Evolutionary conservation across 2,329 filamentous ascomycete genomes (phyloP), one percentile per base, ranked within the genome.

Genomic region (Claviceps africana): DNA sequence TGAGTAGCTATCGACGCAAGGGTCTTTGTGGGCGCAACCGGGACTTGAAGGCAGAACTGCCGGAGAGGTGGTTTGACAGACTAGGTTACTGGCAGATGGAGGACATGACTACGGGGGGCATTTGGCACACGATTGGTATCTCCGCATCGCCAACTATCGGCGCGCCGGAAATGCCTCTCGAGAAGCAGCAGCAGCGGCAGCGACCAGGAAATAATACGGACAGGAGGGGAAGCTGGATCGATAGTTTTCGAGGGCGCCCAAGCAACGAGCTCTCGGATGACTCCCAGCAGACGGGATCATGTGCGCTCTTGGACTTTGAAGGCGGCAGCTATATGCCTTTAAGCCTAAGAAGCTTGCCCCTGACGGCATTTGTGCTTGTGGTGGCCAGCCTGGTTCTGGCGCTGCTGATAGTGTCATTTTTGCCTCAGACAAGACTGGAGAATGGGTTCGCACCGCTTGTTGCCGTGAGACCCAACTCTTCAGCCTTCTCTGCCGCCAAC

Each of bases 71-170:
- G 56, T 71, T 77, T 5, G 82, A 91, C 59, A 77, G 85, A 45
- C 75, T 96, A n/a, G 88, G 90, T 7, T 94, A 94, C 67, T 96
- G 90, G 88, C 79, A 79, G 54, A 81, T 82, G 28, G 81, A 82
- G 19, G 81, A 81, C 52, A 74, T 75, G 55, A 75, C 78, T 4
- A 75, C 78, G 3, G 79, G 82, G 21, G 80, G 82, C 21, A 72
- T 88, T 28, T 94, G 93, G 74, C 89, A 95, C 62, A 81, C 82
- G 2, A 78, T 94, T 52, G 88, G 87, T 65, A 61, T 75, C 65
- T 64, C 65, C 1, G 62, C 72, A 15, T 66, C 47, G 60, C 56
- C 49, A 62, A 81, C 82, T 2, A 78, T 94, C 52, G 88, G 86
- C 65, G 60, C 75, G 65, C 63, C 65, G 2, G 62, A 72, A 17